Base-by-base conservation (phyloP, 2,329 filamentous ascomycete species). In the Sclerotinia glacialis region DNA sequence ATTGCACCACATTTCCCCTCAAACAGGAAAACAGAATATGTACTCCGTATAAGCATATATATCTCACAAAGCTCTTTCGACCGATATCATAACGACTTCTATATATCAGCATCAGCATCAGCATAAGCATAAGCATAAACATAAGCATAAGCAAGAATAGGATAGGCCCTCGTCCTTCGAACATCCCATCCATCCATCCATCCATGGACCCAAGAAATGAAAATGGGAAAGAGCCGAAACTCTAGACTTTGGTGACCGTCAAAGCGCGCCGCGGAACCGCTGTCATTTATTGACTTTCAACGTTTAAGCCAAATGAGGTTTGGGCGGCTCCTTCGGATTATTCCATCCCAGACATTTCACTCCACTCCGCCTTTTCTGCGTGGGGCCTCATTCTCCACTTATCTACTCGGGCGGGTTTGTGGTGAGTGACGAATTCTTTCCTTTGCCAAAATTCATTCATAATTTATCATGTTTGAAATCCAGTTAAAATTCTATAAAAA, bases 221-320 rank as follows among this genome's bases (percentile, higher is more conserved):
- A 47, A 47, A 49, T 18, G 31, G 42, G 28, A 4, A 49, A 60
- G 44, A 49, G 31, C 58, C 44, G 44, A 49, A 60, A 49, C 44
- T 49, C 14, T 49, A 49, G 37, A 37, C 31, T 37, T 26, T 40
- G 23, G 14, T 55, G 23, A 18, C 28, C 31, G 44, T 60, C 58
- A 60, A 60, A 60, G 58, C 28, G 58, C 31, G 44, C 28, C n/a
- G 44, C 28, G 58, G 44, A 49, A 60, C 28, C 58, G 58, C 58
- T 49, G 58, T 60, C 58, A 60, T 60, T 59, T 31, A 49, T 23
- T 34, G 28, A 31, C 26, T 59, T 59, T 26, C 42, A 28, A 37
- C 42, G 42, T 23, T 49, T 49, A 34, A 21, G 12, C 18, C 44
- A 34, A 44, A 37, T 46, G 28, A 23, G n/a, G 2, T 21, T 16